A percentile compares a stretch with the other conserved stretches of the same genome.
phyloP scores from a whole-genome alignment of 2,329 filamentous ascomycete genomes.

The Aspergillus floridensis region DNA sequence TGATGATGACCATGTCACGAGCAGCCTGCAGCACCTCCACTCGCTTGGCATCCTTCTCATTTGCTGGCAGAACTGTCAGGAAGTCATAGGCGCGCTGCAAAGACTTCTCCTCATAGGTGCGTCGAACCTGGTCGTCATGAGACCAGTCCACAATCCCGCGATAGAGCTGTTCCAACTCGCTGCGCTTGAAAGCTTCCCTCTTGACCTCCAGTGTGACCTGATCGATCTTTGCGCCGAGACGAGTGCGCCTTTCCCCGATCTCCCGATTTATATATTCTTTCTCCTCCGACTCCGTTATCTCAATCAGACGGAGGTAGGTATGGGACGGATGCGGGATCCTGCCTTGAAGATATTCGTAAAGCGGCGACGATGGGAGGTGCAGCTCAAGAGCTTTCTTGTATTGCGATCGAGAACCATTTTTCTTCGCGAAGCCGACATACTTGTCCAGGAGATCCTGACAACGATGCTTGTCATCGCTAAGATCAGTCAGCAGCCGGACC shows the following conservation, averaged over 20 bases:
- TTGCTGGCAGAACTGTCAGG: conserved; percentile 64
- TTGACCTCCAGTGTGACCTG: conserved; percentile 87
- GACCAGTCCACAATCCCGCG: conserved; percentile 86
- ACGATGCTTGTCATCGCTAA: conserved; percentile 56
- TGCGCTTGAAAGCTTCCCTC: conserved; percentile 73
- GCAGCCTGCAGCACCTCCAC: conserved; percentile 73
- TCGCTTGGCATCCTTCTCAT: conserved; percentile 68
- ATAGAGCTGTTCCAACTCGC: conserved; percentile 77
- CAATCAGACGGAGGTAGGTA: conserved; percentile 78
- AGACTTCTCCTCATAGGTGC: conserved; percentile 86
- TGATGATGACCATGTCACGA: conserved; percentile 92
- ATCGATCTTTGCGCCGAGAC: conserved; percentile 77
- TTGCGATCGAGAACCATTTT: conserved; percentile 68
- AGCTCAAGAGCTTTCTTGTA: conserved; percentile 74
- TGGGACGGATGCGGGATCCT: conserved; percentile 74
- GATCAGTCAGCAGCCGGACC: conserved; percentile 14
- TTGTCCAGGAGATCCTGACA: conserved; percentile 70
- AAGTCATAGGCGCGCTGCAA: conserved; percentile 77
- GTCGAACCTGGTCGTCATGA: conserved; percentile 76
- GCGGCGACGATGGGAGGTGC: conserved; percentile 72
- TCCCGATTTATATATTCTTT: conserved; percentile 85
- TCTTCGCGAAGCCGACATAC: conserved; percentile 70
- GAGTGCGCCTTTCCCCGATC: conserved; percentile 82
- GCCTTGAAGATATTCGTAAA: conserved; percentile 82
- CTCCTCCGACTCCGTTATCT: conserved; percentile 81